Percentiles rank a stretch among this genome's conserved stretches.
These are phyloP conservation scores for Apiotrichum domesticum DNA, from an alignment of 1,284 basidiomycete genomes.

Conservation along the genomic window DNA sequence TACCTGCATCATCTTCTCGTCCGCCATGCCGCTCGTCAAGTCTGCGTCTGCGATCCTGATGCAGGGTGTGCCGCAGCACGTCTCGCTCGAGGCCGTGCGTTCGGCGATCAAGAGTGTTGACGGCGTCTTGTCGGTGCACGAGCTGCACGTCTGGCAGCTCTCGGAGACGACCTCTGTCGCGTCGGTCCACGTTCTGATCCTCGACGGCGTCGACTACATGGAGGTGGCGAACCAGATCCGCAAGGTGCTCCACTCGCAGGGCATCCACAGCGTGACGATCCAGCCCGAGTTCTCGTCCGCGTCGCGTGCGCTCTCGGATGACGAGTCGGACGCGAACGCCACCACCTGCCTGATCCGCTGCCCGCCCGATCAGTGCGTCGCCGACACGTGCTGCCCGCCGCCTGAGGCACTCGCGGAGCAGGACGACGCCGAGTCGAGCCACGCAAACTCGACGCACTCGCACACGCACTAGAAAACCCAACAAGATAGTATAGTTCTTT, in stretches of 20 bases:
- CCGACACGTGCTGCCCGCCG: slow-evolving; percentile 47
- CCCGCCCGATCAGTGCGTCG: slow-evolving; percentile 46
- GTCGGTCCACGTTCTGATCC: slow-evolving; percentile 88
- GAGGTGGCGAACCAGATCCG: slow-evolving; percentile 77
- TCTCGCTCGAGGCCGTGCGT: slow-evolving; percentile 82
- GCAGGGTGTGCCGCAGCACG: slow-evolving; percentile 85
- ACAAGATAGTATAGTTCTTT: too few relatives aligned
- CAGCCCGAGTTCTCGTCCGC: slow-evolving; percentile 47
- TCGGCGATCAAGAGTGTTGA: slow-evolving; percentile 69
- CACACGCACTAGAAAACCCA: not conserved
- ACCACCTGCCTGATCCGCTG: slow-evolving; percentile 46
- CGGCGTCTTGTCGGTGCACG: slow-evolving; percentile 88
- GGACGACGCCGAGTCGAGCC: too few relatives aligned
- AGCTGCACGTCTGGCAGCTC: slow-evolving; percentile 94
- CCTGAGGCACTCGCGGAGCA: slow-evolving; percentile 9
- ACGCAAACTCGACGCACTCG: not conserved
- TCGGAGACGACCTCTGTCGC: slow-evolving; percentile 86
- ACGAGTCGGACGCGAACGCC: slow-evolving; percentile 17
- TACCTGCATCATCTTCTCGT: slow-evolving; percentile 93
- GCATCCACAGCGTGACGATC: slow-evolving; percentile 90
- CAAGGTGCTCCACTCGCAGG: slow-evolving; percentile 74
- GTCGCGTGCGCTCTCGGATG: slow-evolving; percentile 19
- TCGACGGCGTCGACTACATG: slow-evolving; percentile 78
- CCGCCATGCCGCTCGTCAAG: slow-evolving; percentile 85
- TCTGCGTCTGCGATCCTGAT: slow-evolving; percentile 95